Conservation (phyloP, 306 rosid species). For the Ormosia emarginata region DNA sequence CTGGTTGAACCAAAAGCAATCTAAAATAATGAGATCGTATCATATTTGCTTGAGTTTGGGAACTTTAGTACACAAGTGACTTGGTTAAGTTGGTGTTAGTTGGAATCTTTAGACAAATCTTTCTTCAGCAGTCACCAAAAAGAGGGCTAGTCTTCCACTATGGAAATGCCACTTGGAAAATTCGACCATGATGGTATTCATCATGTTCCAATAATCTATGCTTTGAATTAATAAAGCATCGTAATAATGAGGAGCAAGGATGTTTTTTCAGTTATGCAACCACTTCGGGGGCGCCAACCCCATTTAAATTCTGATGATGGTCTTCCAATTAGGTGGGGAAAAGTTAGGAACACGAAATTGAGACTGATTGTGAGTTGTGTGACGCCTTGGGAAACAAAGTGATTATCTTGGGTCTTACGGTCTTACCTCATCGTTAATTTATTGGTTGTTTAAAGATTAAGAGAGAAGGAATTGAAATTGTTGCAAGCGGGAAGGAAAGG, state of each 20-base stretch:
- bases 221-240: not conserved
- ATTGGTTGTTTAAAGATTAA: not conserved
- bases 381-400: not conserved
- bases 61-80: not conserved
- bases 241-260: not conserved
- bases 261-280: too few species aligned
- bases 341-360: not conserved
- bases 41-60: not conserved
- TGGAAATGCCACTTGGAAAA: not conserved
- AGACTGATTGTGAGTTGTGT: not conserved
- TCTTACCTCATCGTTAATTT: too few species aligned
- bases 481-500: not conserved
- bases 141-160: not conserved
- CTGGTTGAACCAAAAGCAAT: too few species aligned
- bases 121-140: too few species aligned
- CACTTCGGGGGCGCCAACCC: not conserved
- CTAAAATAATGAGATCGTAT: too few species aligned
- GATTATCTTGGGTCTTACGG: not conserved
- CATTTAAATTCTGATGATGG: constrained; percentile 7
- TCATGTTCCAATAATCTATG: not conserved
- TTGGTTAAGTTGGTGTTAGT: not conserved
- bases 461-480: not conserved
- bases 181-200: not conserved
- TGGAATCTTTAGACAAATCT: not conserved
- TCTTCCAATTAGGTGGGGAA: not conserved